Conservation (phyloP, 2,329 filamentous ascomycete species). For the Scedosporium minutisporum region DNA sequence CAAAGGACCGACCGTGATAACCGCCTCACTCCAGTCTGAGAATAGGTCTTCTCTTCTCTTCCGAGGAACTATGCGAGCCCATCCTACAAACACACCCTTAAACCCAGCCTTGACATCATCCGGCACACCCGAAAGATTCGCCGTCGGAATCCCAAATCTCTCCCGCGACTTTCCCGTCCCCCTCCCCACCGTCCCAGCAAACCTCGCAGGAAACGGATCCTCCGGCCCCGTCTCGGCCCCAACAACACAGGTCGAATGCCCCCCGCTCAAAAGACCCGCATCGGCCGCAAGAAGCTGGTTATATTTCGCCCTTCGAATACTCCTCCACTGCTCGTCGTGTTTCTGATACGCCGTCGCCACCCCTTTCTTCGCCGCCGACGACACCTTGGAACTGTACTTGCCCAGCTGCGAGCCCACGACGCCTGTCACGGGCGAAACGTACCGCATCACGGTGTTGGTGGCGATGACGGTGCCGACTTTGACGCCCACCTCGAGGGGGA, state of each 20-base stretch:
- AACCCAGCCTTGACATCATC: conserved; percentile 44
- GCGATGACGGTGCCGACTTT: conserved; percentile 44
- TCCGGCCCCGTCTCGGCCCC: conserved; percentile 31
- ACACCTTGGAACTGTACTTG: background rate
- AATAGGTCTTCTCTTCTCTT: conserved; percentile 20
- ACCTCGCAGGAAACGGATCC: conserved; percentile 42
- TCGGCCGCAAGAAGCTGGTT: background rate
- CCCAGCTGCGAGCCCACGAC: background rate
- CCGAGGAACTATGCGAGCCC: conserved; percentile 38
- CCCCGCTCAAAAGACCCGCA: background rate
- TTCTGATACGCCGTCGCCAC: conserved; percentile 28
- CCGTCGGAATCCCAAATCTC: conserved; percentile 40
- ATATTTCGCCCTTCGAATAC: conserved; percentile 16
- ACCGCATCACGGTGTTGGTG: conserved; percentile 31
- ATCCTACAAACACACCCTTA: conserved; percentile 55
- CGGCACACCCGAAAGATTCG: conserved; percentile 42
- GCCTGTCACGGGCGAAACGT: conserved; percentile 19
- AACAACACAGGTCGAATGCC: conserved; percentile 4
- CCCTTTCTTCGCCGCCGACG: conserved; percentile 22
- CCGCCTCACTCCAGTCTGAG: conserved; percentile 45
- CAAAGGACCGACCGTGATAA: conserved; percentile 45
- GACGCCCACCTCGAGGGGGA: conserved; percentile 57
- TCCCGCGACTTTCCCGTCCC: conserved; percentile 31
- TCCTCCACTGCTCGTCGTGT: conserved; percentile 21
- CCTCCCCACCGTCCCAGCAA: conserved; percentile 35